Conservation (phyloP, 2,329 filamentous ascomycete species). For the Coleophoma crateriformis region DNA sequence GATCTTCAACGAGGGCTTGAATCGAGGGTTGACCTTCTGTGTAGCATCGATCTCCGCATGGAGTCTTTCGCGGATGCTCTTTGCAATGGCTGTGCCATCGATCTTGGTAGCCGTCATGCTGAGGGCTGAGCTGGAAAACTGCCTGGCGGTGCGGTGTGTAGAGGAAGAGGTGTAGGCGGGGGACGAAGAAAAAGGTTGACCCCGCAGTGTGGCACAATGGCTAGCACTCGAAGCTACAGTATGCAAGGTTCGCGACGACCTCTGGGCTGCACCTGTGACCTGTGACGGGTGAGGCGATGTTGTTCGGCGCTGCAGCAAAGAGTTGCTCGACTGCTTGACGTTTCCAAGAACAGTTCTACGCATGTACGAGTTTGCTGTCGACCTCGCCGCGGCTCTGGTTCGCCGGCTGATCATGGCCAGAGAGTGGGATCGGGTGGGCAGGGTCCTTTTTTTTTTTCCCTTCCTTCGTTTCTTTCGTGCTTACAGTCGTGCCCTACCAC, state of each 20-base stretch:
- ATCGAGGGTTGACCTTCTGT: constrained; percentile 79
- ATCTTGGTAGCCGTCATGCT: constrained; percentile 86
- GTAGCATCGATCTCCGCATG: constrained; percentile 74
- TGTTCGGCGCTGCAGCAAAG: too few species aligned
- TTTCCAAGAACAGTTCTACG: neutral
- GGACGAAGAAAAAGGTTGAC: constrained; percentile 11
- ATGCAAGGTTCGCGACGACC: neutral
- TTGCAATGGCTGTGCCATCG: constrained; percentile 93
- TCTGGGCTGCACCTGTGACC: too few species aligned
- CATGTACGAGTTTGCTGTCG: neutral
- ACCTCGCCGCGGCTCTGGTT: neutral
- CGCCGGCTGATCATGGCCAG: neutral
- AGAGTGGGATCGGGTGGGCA: too few species aligned
- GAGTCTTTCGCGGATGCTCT: constrained; percentile 79
- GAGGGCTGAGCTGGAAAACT: constrained; percentile 46
- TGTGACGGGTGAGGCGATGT: too few species aligned
- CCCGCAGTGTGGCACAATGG: constrained; percentile 16
- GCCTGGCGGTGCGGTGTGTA: constrained; percentile 4
- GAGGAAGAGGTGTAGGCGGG: constrained; percentile 4
- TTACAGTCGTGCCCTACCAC: too few species aligned
- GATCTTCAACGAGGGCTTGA: constrained; percentile 86
- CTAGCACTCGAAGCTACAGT: constrained; percentile 1
- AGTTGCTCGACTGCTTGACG: too few species aligned
- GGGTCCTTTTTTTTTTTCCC: too few species aligned
- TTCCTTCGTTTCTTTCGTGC: too few species aligned